Conservation (phyloP, 2,329 filamentous ascomycete genomes). For the Paraphaeosphaeria sporulosa region DNA sequence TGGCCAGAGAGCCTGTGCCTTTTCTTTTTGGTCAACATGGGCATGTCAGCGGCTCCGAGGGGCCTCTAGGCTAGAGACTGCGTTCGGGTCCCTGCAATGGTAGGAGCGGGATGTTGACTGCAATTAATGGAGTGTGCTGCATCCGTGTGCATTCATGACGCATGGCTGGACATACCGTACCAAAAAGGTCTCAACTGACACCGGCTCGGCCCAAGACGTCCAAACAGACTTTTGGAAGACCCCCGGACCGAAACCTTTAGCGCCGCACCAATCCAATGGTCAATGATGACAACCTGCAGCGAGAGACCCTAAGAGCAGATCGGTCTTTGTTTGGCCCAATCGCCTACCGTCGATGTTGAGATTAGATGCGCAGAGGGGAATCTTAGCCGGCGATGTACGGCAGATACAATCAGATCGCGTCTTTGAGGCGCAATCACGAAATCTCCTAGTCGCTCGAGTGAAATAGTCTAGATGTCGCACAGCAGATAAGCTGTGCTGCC, state of each 20-base stretch:
- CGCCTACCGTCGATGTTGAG: not conserved
- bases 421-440: not conserved
- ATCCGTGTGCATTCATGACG: conserved; percentile 31
- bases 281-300: conserved; percentile 12
- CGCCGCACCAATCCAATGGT: conserved; percentile 1
- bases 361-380: not conserved
- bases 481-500: not conserved
- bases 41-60: conserved; percentile 18
- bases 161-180: conserved; percentile 30
- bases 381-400: not conserved
- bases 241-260: conserved; percentile 9
- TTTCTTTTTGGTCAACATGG: conserved; percentile 38
- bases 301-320: conserved; percentile 1
- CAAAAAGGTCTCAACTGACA: conserved; percentile 17
- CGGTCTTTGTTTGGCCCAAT: not conserved
- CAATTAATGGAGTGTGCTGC: conserved; percentile 11
- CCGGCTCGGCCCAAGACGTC: conserved; percentile 15
- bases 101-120: conserved; percentile 11
- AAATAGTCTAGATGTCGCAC: not conserved
- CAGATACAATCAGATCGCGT: not conserved
- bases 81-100: not conserved
- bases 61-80: not conserved
- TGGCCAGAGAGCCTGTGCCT: conserved; percentile 41
- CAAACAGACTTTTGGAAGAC: conserved; percentile 10
- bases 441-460: not conserved